A percentile compares a stretch with the other conserved stretches of the same genome.
Conservation (phyloP, 495 filamentous ascomycete species). For the Cenococcum geophilum region DNA sequence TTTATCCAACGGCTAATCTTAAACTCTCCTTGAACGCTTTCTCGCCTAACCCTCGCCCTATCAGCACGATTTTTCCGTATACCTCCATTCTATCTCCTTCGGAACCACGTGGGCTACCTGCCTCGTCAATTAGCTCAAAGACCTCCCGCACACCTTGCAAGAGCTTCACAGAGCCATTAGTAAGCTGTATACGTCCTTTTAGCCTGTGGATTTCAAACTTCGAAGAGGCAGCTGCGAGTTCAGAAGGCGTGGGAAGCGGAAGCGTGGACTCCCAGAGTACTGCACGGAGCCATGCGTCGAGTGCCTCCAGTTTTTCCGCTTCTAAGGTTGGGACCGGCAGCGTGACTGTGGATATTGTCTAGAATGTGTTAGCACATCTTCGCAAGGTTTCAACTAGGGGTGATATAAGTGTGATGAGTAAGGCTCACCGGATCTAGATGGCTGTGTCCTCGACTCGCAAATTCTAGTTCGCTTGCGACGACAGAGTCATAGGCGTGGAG, state of each 20-base stretch:
- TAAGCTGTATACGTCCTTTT: constrained; percentile 66
- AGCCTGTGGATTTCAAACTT: constrained; percentile 73
- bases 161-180: constrained; percentile 61
- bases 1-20: not conserved
- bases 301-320: constrained; percentile 45
- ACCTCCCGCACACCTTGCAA: constrained; percentile 89
- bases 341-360: constrained; percentile 85
- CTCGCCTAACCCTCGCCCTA: constrained; percentile 58
- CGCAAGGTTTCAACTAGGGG: not conserved
- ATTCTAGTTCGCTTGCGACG: constrained; percentile 52
- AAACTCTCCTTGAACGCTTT: constrained; percentile 24
- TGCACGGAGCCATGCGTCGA: constrained; percentile 79
- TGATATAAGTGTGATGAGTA: constrained; percentile 6
- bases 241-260: constrained; percentile 38
- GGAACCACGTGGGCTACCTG: constrained; percentile 32
- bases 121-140: constrained; percentile 77
- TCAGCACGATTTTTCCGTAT: constrained; percentile 69
- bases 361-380: constrained; percentile 7
- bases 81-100: constrained; percentile 25
- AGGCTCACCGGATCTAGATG: constrained; percentile 68
- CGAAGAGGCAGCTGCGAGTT: not conserved
- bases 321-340: constrained; percentile 55
- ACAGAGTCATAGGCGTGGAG: constrained; percentile 88
- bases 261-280: constrained; percentile 75
- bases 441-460: constrained; percentile 53